Evolutionary conservation across 306 rosid species (phyloP).

Genomic region (Dicorynia guianensis): DNA sequence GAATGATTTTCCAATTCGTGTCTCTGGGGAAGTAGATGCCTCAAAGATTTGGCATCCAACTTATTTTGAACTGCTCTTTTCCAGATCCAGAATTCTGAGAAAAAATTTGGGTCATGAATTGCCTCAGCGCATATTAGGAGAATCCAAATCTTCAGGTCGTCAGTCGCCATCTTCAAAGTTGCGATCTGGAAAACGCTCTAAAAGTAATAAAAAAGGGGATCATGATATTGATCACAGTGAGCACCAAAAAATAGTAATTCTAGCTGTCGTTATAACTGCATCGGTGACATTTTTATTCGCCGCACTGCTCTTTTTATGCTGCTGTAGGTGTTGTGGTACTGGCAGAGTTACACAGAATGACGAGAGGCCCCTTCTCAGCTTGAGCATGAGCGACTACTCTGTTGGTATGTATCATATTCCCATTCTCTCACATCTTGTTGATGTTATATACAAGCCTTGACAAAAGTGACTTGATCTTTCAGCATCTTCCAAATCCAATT

Average conservation of each 20-base stretch:
- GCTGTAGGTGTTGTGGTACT: constrained; percentile 42
- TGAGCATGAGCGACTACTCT: constrained; percentile 76
- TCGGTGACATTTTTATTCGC: constrained; percentile 67
- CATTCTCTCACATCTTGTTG: constrained; percentile 24
- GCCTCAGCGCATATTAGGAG: constrained; percentile 50
- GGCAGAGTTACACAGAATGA: constrained; percentile 65
- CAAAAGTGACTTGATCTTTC: constrained; percentile 45
- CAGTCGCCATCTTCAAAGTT: constrained; percentile 24
- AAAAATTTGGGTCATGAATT: constrained; percentile 56
- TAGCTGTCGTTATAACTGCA: constrained; percentile 77
- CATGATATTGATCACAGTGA: constrained; percentile 34
- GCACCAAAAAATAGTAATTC: constrained; percentile 50
- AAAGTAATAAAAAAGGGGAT: constrained; percentile 23
- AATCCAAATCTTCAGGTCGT: constrained; percentile 44
- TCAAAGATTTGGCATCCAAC: constrained; percentile 57
- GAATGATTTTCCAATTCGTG: constrained; percentile 49
- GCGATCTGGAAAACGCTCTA: constrained; percentile 15
- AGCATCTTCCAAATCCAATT: constrained; percentile 63
- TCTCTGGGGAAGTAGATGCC: constrained; percentile 63
- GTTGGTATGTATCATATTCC: constrained; percentile 56
- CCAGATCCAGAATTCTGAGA: constrained; percentile 49
- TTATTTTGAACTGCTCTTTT: constrained; percentile 46
- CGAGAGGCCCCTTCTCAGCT: constrained; percentile 86
- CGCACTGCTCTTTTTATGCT: constrained; percentile 68
- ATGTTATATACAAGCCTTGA: constrained; percentile 26